Evolutionary conservation across 768 basidiomycete genomes (phyloP).

Genomic region (Mycena galopus): DNA sequence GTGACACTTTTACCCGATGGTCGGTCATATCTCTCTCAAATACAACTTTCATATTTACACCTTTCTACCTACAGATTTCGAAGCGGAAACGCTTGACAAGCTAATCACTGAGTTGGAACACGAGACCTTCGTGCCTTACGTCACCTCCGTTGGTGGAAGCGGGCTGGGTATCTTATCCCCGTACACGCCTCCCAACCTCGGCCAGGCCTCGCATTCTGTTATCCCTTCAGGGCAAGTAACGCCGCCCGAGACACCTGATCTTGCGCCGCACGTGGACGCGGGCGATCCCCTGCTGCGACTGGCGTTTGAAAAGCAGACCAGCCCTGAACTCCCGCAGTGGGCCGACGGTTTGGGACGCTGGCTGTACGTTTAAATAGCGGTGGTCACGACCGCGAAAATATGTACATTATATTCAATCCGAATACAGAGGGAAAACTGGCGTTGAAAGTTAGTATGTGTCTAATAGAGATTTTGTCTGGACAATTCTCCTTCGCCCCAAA

Average conservation of each 20-base stretch:
- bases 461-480: neutral
- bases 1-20: constrained; percentile 96
- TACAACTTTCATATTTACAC: constrained; percentile 7
- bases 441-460: constrained; percentile 6
- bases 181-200: constrained; percentile 58
- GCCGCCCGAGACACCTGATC: constrained; percentile 62
- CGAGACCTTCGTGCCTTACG: constrained; percentile 84
- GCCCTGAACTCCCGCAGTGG: constrained; percentile 65
- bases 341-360: constrained; percentile 67
- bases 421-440: constrained; percentile 7
- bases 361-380: constrained; percentile 66
- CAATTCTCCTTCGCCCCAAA: no score
- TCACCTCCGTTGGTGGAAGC: constrained; percentile 93
- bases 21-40: constrained; percentile 54
- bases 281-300: constrained; percentile 51
- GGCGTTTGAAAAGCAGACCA: constrained; percentile 58
- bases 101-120: constrained; percentile 72
- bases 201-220: constrained; percentile 33
- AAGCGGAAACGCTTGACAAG: constrained; percentile 65
- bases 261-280: constrained; percentile 32
- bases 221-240: constrained; percentile 57
- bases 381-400: neutral
- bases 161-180: constrained; percentile 90
- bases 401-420: neutral
- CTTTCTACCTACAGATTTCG: constrained; percentile 70